Evolutionary conservation across 805 yeast species (phyloP).

Genomic region (Pichia cephalocereana): DNA sequence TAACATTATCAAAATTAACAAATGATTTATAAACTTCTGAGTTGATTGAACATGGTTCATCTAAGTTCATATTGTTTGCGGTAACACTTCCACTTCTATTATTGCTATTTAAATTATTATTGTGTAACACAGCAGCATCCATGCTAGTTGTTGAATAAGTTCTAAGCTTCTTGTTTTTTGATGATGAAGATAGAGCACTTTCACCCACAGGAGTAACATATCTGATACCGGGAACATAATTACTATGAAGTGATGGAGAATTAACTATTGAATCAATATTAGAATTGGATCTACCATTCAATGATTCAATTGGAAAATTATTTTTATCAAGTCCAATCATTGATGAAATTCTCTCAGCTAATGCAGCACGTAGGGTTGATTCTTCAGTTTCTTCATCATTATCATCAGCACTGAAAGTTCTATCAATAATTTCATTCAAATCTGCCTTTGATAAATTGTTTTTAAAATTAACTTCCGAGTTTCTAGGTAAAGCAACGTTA

Average conservation of each 20-base stretch:
- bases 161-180: conserved; percentile 9
- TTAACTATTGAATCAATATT: conserved; percentile 3
- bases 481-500: conserved; percentile 52
- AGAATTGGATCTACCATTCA: background rate
- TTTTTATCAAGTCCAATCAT: conserved; percentile 52
- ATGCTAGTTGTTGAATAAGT: conserved; percentile 19
- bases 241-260: conserved; percentile 17
- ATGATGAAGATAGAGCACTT: background rate
- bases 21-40: conserved; percentile 16
- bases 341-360: conserved; percentile 63
- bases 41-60: conserved; percentile 8
- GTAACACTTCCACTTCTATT: background rate
- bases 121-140: background rate
- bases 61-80: background rate
- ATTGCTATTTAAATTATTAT: background rate
- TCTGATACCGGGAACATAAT: conserved; percentile 10
- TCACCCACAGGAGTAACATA: conserved; percentile 4
- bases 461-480: conserved; percentile 7
- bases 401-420: conserved; percentile 41
- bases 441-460: conserved; percentile 6
- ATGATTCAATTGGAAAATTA: conserved; percentile 3
- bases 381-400: conserved; percentile 69
- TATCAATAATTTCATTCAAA: conserved; percentile 22
- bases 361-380: conserved; percentile 48
- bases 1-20: conserved; percentile 40